Evolutionary conservation across 257 asterid species (phyloP), one percentile per base, ranked within the genome.

Genomic region (Lithospermum erythrorhizon): DNA sequence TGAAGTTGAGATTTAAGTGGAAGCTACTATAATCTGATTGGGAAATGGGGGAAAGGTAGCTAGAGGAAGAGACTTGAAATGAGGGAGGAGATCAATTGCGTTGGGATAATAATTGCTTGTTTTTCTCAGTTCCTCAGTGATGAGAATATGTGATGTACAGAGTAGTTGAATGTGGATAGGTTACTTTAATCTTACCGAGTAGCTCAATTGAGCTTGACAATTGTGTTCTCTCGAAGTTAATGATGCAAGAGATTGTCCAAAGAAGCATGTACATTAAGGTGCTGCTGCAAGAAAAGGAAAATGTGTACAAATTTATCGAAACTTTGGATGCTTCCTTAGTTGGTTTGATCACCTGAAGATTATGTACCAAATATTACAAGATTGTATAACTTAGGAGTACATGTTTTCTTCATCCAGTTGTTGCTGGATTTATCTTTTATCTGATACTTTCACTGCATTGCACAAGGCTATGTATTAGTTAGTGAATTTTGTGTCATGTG

Each of bases 11-110:
- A 73, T 87, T 89, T 93, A 78, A 78, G 89, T 25, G 87, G 86
- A 20, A 87, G 93, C 68, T 87, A 82, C 49, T 87, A 87, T 69
- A 87, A 87, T 75, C 86, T 87, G 61, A 80, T 83, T 75, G 95
- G 95, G 20, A 87, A 87, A 74, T 87, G 95, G 95, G 95, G 95
- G 10, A 81, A 84, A 74, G 79, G 83, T 58, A 75, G n/a, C 83
- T 58, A 70, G 95, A 78, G 93, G 77, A 86, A 76, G 82, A 77
- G 79, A 48, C 87, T 86, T 27, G 80, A 75, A 6, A 83, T 74
- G 21, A 87, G 95, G 61, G 81, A 69, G 70, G 95, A 86, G 83
- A 79, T 86, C 68, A 81, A 59, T 69, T 86, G 48, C 82, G 85
- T 19, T 86, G 91, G 91, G 87, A 79, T 14, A 78, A 78, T 59